A percentile compares a stretch with the other conserved stretches of the same genome.
These are phyloP conservation scores for Ilex asprella DNA, from an alignment of 257 asterid genomes.

Conservation along the genomic window DNA sequence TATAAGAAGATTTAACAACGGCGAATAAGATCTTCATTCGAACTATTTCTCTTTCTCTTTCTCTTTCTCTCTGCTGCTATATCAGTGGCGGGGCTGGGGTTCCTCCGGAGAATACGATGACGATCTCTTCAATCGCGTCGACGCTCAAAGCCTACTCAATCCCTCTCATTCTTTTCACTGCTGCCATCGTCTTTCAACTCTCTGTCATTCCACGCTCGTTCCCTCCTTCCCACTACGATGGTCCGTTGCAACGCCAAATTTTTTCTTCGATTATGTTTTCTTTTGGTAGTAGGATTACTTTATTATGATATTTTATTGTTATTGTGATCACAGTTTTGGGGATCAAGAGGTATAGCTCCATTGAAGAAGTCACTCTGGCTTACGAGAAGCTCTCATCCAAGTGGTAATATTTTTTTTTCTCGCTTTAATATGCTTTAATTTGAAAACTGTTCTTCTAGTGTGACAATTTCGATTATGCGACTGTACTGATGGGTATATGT, in stretches of 20 bases:
- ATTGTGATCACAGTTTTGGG: constrained; percentile 60
- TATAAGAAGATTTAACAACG: no score
- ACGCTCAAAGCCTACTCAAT: constrained; percentile 51
- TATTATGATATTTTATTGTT: neutral
- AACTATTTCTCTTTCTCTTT: no score
- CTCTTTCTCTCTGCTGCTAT: no score
- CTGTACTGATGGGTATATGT: no score
- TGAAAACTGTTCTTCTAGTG: no score
- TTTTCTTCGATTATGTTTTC: no score
- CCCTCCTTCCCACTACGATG: constrained; percentile 78
- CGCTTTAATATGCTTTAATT: no score
- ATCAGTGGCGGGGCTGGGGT: neutral
- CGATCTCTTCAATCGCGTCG: constrained; percentile 25
- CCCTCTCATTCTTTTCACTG: constrained; percentile 57
- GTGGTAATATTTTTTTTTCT: constrained; percentile 30
- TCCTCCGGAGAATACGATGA: constrained; percentile 13
- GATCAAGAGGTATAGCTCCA: constrained; percentile 54
- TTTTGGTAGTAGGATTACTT: no score
- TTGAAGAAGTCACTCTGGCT: constrained; percentile 64
- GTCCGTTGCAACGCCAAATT: constrained; percentile 21
- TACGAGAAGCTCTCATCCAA: constrained; percentile 51
- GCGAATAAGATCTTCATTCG: no score
- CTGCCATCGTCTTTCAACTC: constrained; percentile 70
- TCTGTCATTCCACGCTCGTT: constrained; percentile 67
- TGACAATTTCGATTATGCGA: no score